Base-by-base conservation (phyloP, 2,329 filamentous ascomycete species). In the Chaetomium sp. region DNA sequence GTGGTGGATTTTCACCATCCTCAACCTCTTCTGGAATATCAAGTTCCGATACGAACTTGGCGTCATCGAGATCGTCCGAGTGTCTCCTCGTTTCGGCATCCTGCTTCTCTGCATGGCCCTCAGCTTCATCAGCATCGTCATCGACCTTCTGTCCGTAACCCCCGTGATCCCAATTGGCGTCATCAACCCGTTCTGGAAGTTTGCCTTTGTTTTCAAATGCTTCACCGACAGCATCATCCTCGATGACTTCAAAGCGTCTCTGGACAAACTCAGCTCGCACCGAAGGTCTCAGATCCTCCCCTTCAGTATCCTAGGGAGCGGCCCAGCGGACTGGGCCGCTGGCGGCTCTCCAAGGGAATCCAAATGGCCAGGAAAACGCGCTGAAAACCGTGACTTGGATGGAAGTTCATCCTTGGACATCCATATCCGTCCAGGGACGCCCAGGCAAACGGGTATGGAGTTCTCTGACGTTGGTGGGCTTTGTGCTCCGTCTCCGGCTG, bases 1-100 rank as follows among this genome's bases (percentile, higher is more conserved):
- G 0, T 90, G 87, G 87, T 90, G 87, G 87, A 82, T 90, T 21
- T 86, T 87, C 68, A 87, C 86, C 0, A 83, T 82, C 1, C 70
- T 81, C 65, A 84, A 80, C 25, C 77, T 90, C 3, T 84, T 89
- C 72, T 88, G 82, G 78, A 86, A 86, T 54, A 88, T 89, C 72
- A 86, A 85, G 65, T 81, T 78, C 31, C 81, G 85, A 51, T 90
- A 90, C 74, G 82, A 85, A 55, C 83, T 89, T 67, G 80, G 80
- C 2, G 74, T 85, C 35, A 71, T 80, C 53, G 85, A 89, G 65
- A 81, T 90, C 25, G 77, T 89, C 58, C 78, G 79, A 4, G 82
- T 87, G 7, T 88, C 85, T 2, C 87, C 87, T 1, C 85, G 87
- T 3, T 90, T 90, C 68, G 86, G 82, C 13, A 78, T 90, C 55